Percentiles rank a stretch among this genome's conserved stretches.
Evolutionary conservation across 163 green algal species (phyloP).

Genomic region (Botryococcus braunii): DNA sequence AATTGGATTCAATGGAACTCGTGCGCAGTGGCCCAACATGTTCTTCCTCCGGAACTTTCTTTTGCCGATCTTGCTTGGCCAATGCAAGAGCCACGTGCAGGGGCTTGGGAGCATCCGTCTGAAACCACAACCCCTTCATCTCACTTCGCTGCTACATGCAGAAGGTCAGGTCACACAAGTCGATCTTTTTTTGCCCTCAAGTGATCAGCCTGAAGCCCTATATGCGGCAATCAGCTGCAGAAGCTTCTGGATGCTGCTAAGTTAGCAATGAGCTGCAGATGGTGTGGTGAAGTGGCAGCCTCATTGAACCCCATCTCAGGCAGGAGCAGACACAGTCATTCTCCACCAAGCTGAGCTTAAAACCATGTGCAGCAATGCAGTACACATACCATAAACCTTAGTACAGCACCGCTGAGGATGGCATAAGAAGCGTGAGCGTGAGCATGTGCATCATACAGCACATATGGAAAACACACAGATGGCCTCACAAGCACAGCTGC

Average conservation of each 20-base stretch:
- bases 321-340: no score
- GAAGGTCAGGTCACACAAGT: no score
- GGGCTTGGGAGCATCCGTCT: not conserved
- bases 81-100: conserved; percentile 8
- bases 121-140: not conserved
- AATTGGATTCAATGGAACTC: not conserved
- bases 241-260: not conserved
- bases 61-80: conserved; percentile 5
- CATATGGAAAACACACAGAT: no score
- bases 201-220: not conserved
- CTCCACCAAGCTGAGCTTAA: no score
- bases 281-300: no score
- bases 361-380: no score
- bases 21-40: not conserved
- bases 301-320: no score
- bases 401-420: no score
- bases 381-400: no score
- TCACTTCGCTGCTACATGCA: not conserved
- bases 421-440: no score
- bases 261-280: not conserved
- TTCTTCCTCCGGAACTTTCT: not conserved
- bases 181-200: not conserved
- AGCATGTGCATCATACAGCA: no score
- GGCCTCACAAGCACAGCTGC: no score
- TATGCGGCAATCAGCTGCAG: not conserved